Evolutionary conservation across 805 yeast genomes (phyloP), one percentile per base, ranked within the genome.

Genomic region (Candida ortonii): DNA sequence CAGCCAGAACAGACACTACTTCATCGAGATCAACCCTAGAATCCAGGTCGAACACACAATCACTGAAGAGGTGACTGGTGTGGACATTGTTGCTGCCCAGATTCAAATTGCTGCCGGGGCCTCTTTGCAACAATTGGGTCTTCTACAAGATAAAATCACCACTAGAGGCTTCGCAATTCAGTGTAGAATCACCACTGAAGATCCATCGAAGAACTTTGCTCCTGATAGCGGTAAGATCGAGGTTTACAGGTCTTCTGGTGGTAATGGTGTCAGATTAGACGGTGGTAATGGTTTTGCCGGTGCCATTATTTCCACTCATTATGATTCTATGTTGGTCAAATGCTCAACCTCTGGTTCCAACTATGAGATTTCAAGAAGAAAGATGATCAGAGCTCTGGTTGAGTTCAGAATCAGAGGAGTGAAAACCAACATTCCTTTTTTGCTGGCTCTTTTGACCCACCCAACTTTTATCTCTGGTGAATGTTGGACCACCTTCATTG

Each of bases 251-350:
- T 88, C 97, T 28, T 86, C 97, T 15, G 98, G 98, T 67, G 99
- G 99, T 72, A 93, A 93, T 59, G 99, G 99, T 64, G 97, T 93
- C 30, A 81, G 99, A 70, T 74, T 93, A 51, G 98, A 90, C 57
- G 98, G 98, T 69, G 97, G 97, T 67, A 90, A 90, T 61, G 97
- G 96, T 3, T 90, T 87, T 62, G 95, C 96, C 9, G 98, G 98
- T 46, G 84, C 97, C 15, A 80, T 93, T 48, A 93, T 90, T 50
- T 82, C 96, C 21, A 98, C 98, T 25, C 96, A 87, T 66, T 90
- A 90, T 67, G 98, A 90, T 67, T 89, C 97, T 22, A 84, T 90
- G 96, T 76, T 90, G 74, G 98, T 90, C 47, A 90, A 90, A 67
- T 90, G 98, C 64, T 78, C 96, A 22, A 87, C 97, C 58, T 80